phyloP scores from a whole-genome alignment of 2,329 filamentous ascomycete species.

The Diplodia sapinea region DNA sequence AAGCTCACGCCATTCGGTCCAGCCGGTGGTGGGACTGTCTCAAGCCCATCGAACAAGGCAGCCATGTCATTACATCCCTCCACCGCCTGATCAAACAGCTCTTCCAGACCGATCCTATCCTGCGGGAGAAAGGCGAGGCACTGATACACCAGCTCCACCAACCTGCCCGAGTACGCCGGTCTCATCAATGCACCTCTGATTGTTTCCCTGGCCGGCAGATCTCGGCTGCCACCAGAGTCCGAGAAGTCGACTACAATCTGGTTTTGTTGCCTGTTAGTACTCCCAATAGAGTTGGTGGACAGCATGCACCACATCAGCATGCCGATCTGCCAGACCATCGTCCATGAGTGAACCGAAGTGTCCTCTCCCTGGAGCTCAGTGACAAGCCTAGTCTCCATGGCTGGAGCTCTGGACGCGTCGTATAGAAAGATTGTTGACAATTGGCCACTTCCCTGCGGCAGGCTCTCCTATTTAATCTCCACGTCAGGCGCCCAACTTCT shows the following conservation, averaged over 20 bases:
- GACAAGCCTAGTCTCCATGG: background rate
- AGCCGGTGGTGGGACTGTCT: background rate
- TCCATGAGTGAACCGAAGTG: background rate
- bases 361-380: background rate
- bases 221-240: background rate
- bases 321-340: conserved; percentile 14
- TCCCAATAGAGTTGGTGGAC: background rate
- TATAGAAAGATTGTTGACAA: background rate
- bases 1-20: background rate
- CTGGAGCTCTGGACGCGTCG: no score
- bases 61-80: background rate
- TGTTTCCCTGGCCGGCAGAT: background rate
- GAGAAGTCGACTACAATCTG: conserved; percentile 1
- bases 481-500: background rate
- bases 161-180: conserved; percentile 7
- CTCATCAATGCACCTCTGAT: background rate
- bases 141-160: conserved; percentile 16
- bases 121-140: background rate
- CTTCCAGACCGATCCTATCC: conserved; percentile 5
- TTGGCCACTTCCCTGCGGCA: background rate
- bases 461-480: background rate
- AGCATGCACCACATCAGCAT: conserved; percentile 4
- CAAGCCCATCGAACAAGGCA: background rate
- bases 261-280: background rate
- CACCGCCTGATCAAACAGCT: background rate